Evolutionary conservation across 1,284 basidiomycete species (phyloP), one percentile per base, ranked within the genome.

Genomic region (Boletus sp.): DNA sequence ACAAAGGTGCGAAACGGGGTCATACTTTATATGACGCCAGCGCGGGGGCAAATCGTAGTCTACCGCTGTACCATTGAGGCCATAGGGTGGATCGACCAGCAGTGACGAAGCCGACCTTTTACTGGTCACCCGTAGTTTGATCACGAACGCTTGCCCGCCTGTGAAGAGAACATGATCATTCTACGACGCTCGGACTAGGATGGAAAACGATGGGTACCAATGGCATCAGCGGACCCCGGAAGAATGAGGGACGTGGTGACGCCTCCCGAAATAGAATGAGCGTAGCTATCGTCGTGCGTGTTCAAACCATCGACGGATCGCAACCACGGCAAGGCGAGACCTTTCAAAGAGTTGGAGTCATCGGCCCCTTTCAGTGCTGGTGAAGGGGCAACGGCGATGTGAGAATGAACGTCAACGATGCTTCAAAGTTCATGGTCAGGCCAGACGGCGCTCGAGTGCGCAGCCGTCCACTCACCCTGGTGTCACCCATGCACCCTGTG

Each of bases 191-290:
- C 44, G 17, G 40, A 22, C n/a, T n/a, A 16, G 4, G 19, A 41
- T 12, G 22, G 0, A 39, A 38, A 42, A n/a, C 8, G 12, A 40
- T 33, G 36, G 41, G n/a, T 55, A 77, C 80, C 80, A 17, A 84
- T 80, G 12, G 75, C 76, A 60, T 77, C 69, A 19, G 71, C 74
- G 8, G 75, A 78, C 1, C 82, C 81, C 0, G 81, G 82, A 1
- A 84, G 69, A 13, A 84, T 69, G 42, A 89, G 73, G 1, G 84
- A 76, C 2, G 85, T 84, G 0, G 88, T 90, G 16, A 90, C 77
- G 6, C 81, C 81, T n/a, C 61, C 61, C 1, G 61, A 53, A 5
- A 65, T 55, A n/a, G 54, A 47, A 33, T 52, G 59, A 6, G 49
- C 50, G 38, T 67, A 64, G 17, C 52, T 46, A 2, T 64, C 65